These are phyloP conservation scores for Trichoderma arundinaceum DNA, from an alignment of 2,329 filamentous ascomycete species.

Conservation along the genomic window DNA sequence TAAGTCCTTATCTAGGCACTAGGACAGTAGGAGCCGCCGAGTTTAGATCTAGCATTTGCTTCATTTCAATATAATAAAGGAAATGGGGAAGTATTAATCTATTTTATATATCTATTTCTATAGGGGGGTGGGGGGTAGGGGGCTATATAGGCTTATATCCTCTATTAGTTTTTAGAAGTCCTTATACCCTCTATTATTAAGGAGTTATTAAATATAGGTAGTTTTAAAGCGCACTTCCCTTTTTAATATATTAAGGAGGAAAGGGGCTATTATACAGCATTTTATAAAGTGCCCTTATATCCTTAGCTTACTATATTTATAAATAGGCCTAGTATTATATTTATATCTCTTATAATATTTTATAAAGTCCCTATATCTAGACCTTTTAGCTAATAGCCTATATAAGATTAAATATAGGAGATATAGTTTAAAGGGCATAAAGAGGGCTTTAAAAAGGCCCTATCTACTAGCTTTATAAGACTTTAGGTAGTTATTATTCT, in stretches of 20 bases:
- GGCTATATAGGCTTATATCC: background rate
- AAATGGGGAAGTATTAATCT: background rate
- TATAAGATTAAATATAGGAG: background rate
- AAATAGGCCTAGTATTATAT: background rate
- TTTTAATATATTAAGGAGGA: background rate
- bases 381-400: too few relatives aligned
- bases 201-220: background rate
- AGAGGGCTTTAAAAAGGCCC: too few relatives aligned
- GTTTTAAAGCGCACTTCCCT: background rate
- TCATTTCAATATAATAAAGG: constrained; percentile 1
- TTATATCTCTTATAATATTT: background rate
- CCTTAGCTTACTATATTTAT: background rate
- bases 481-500: background rate
- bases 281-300: constrained; percentile 1
- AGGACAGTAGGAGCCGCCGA: background rate
- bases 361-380: background rate
- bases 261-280: background rate
- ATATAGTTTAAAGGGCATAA: too few relatives aligned
- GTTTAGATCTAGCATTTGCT: background rate
- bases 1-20: constrained; percentile 8
- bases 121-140: too few relatives aligned
- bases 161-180: background rate
- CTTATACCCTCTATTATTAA: background rate
- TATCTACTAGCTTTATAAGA: background rate
- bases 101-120: background rate